Evolutionary conservation across 2,329 filamentous ascomycete species (phyloP).

Genomic region (Fusarium sp.): DNA sequence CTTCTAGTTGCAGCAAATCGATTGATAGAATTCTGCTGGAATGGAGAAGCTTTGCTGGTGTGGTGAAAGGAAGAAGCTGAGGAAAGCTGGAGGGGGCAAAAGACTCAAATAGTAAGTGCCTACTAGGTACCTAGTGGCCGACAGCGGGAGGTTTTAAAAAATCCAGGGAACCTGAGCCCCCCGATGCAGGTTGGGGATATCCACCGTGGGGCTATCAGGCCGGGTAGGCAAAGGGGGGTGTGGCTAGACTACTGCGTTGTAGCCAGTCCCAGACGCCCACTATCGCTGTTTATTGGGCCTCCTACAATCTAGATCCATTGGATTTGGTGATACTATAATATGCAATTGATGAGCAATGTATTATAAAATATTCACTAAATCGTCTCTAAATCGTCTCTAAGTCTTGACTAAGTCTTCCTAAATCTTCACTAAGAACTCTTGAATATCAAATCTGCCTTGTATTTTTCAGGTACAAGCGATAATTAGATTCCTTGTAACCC

Average conservation of each 20-base stretch:
- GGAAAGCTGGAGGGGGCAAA: slow-evolving; percentile 31
- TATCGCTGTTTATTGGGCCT: background rate
- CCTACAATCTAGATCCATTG: background rate
- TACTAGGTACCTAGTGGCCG: no score
- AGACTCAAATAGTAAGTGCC: slow-evolving; percentile 35
- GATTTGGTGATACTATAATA: no score
- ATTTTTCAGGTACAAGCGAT: background rate
- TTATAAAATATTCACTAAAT: background rate
- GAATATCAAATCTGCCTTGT: background rate
- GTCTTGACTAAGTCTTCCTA: no score
- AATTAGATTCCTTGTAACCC: slow-evolving; percentile 4
- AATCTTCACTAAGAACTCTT: background rate
- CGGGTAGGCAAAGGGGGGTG: slow-evolving; percentile 14
- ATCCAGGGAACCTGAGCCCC: slow-evolving; percentile 17
- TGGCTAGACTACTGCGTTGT: slow-evolving; percentile 10
- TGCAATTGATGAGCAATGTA: background rate
- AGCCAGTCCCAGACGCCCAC: background rate
- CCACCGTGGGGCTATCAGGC: slow-evolving; percentile 19
- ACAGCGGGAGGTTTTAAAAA: slow-evolving; percentile 43
- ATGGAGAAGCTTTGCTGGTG: background rate
- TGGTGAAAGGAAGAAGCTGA: slow-evolving; percentile 8
- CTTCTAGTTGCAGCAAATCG: slow-evolving; percentile 7
- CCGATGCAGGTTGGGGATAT: slow-evolving; percentile 37
- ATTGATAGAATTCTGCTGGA: slow-evolving; percentile 37
- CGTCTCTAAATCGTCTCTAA: no score